Evolutionary conservation across 164 flowering plant species (phyloP).

Genomic region (Tetracentron sinense): DNA sequence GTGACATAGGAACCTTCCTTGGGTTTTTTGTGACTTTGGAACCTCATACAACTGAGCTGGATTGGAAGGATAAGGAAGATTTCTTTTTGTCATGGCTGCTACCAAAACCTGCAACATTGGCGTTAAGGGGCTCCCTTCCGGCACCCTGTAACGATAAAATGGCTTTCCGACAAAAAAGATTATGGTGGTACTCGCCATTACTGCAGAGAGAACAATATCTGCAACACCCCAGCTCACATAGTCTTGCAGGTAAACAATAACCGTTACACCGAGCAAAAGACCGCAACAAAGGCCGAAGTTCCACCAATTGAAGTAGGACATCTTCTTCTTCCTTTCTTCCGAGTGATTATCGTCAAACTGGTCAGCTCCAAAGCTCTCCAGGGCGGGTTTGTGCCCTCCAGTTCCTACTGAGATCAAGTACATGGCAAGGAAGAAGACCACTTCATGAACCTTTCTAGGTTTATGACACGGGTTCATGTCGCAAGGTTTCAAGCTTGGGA

Average conservation of each 20-base stretch:
- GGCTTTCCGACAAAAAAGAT: constrained; percentile 58
- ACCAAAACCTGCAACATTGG: constrained; percentile 75
- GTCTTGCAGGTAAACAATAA: constrained; percentile 79
- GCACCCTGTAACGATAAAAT: constrained; percentile 56
- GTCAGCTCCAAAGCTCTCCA: constrained; percentile 97
- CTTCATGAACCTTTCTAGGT: constrained; percentile 48
- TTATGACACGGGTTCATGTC: constrained; percentile 27
- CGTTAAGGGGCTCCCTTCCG: constrained; percentile 80
- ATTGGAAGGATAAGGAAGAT: constrained; percentile 49
- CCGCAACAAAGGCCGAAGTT: constrained; percentile 67
- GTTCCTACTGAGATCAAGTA: constrained; percentile 83
- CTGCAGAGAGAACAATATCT: constrained; percentile 42
- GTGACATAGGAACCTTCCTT: constrained; percentile 54
- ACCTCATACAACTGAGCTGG: constrained; percentile 50
- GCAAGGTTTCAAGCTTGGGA: constrained; percentile 62
- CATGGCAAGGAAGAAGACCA: constrained; percentile 64
- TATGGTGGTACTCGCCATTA: constrained; percentile 49
- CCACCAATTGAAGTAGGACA: constrained; percentile 99
- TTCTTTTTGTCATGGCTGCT: constrained; percentile 70
- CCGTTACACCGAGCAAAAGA: constrained; percentile 65
- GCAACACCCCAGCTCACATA: constrained; percentile 74
- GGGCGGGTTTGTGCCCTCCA: constrained; percentile 85
- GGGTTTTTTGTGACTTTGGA: constrained; percentile 27
- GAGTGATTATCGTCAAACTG: constrained; percentile 84
- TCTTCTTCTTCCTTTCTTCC: constrained; percentile 63